A percentile compares a stretch with the other conserved stretches of the same genome.
phyloP scores from a whole-genome alignment of 192 early-diverging fungal species.

The Entophlyctis helioformis region DNA sequence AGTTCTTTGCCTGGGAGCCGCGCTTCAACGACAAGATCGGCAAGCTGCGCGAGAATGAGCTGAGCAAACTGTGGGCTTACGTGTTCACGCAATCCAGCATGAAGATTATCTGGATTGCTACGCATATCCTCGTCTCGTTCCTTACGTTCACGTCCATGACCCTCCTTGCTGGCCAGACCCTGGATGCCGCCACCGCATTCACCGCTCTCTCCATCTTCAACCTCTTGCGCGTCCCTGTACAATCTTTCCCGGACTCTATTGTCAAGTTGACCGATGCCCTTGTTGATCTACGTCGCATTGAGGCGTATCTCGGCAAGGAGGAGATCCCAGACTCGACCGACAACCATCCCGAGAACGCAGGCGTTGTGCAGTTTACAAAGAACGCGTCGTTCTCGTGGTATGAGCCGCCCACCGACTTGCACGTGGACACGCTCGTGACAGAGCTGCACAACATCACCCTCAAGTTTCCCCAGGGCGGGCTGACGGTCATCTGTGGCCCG shows the following conservation, averaged over 20 bases:
- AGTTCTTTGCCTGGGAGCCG: constrained; percentile 53
- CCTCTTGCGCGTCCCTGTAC: constrained; percentile 42
- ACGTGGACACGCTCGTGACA: no score
- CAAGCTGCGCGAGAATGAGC: no score
- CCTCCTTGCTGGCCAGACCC: constrained; percentile 32
- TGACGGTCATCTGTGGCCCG: constrained; percentile 60
- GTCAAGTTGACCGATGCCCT: constrained; percentile 36
- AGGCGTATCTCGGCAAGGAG: constrained; percentile 58
- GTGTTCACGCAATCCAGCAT: no score
- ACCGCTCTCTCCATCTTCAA: constrained; percentile 55
- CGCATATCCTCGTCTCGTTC: constrained; percentile 45
- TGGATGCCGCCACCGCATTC: no score
- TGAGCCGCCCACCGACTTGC: no score
- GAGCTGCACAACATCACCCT: no score
- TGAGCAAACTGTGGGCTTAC: background rate
- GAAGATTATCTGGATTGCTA: constrained; percentile 18
- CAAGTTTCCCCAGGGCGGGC: no score
- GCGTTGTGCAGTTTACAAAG: no score
- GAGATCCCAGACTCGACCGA: no score
- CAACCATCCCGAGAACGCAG: no score
- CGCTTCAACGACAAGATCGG: no score
- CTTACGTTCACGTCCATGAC: constrained; percentile 49
- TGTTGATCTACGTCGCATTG: constrained; percentile 50
- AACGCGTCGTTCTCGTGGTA: no score
- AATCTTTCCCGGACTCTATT: constrained; percentile 46